These are phyloP conservation scores for Phoma herbarum DNA, from an alignment of 2,329 filamentous ascomycete species.

Conservation along the genomic window DNA sequence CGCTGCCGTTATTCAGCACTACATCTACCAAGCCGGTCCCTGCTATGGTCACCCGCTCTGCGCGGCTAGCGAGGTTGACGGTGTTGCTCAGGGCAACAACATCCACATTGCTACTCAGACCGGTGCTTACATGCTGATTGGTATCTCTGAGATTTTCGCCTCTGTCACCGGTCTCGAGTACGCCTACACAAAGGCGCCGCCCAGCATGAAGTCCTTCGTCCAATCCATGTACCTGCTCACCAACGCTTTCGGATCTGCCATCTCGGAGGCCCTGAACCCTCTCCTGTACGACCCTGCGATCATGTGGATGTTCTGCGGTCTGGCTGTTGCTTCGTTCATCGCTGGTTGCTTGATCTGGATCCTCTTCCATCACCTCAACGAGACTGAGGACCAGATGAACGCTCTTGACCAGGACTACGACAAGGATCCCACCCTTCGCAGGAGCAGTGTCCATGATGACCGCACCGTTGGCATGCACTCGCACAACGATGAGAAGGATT, in stretches of 20 bases:
- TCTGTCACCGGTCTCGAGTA: slow-evolving; percentile 59
- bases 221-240: slow-evolving; percentile 68
- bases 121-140: slow-evolving; percentile 58
- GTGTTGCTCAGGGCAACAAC: slow-evolving; percentile 48
- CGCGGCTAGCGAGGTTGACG: slow-evolving; percentile 40
- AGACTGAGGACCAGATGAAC: slow-evolving; percentile 50
- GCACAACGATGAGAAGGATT: slow-evolving; percentile 16
- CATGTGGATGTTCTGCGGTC: slow-evolving; percentile 66
- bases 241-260: slow-evolving; percentile 67
- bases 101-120: slow-evolving; percentile 59
- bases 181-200: slow-evolving; percentile 59
- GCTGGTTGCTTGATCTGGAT: slow-evolving; percentile 49
- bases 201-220: slow-evolving; percentile 59
- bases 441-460: slow-evolving; percentile 29
- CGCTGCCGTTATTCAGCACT: slow-evolving; percentile 66
- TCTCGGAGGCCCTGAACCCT: slow-evolving; percentile 70
- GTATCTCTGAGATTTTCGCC: slow-evolving; percentile 59
- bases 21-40: slow-evolving; percentile 64
- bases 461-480: slow-evolving; percentile 16
- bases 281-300: slow-evolving; percentile 70
- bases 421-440: slow-evolving; percentile 42
- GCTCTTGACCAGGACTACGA: slow-evolving; percentile 47
- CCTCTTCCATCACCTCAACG: slow-evolving; percentile 51
- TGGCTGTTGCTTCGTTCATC: slow-evolving; percentile 43
- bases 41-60: slow-evolving; percentile 59